Base-by-base conservation (phyloP, 257 asterid species). In the Solanum rostratum region DNA sequence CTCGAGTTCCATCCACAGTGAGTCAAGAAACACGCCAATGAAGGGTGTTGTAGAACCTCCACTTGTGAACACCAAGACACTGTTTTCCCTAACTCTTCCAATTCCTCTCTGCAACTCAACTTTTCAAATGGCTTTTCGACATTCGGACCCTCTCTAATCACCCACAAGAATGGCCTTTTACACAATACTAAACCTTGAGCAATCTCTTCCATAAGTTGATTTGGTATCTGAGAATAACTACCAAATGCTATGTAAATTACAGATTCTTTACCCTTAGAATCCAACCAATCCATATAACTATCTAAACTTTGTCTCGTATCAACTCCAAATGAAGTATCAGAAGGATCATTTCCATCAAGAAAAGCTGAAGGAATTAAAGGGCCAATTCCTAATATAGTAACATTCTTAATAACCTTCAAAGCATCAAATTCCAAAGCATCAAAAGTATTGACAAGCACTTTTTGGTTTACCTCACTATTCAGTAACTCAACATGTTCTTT, bases 1-100 rank as follows among this genome's bases (percentile, higher is more conserved):
- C 84, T 84, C 6, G 89, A 87, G 33, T 84, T 87, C 89, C 88
- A 87, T 45, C 87, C 85, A 46, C 85, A 84, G 10, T 87, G 89
- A 5, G 80, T 65, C 63, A 87, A 45, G 63, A 87, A 87, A 46
- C 89, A 84, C 0, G 80, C 89, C 70, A 87, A 68, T 2, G 88
- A 84, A 22, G 69, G 70, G 10, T 80, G 76, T 59, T 60, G 52
- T 9, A 84, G 71, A 30, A 87, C 87, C 57, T 69, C 73, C 24
- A 68, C 78, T 69, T 87, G 89, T 12, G 87, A 84, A 69, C 85
- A 84, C 89, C 89, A 87, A 15, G 87, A 11, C 37, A 84, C 85
- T 15, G 70, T 80, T 66, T 45, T 80, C 60, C 89, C 89, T 49
- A 66, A 49, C 66, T 84, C 29, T 50, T 80, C 81, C 80, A 85